phyloP scores from a whole-genome alignment of 2,329 filamentous ascomycete genomes.

The Pseudocercospora cruenta region DNA sequence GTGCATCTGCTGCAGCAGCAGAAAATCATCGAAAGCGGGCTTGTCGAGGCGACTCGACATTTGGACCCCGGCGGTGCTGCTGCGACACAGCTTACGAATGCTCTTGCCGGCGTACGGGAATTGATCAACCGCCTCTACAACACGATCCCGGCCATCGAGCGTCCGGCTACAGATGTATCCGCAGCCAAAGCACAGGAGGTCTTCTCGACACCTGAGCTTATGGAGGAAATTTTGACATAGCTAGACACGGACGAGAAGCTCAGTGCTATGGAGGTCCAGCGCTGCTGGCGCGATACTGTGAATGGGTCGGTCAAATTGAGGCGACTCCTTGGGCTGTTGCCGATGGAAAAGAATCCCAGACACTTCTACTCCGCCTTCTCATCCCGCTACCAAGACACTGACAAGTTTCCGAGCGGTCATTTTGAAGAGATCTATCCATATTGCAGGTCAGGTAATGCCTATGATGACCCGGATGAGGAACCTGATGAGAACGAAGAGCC shows the following conservation, averaged over 20 bases:
- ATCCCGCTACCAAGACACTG: background rate
- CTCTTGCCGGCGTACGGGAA: background rate
- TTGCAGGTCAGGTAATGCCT: no score
- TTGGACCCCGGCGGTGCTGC: background rate
- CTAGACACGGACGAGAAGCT: conserved; percentile 5
- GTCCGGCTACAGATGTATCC: background rate
- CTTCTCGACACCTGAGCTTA: conserved; percentile 14
- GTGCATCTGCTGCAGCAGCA: background rate
- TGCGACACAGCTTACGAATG: background rate
- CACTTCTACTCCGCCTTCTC: background rate
- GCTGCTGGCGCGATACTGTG: conserved; percentile 8
- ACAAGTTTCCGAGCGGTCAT: background rate
- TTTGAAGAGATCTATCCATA: background rate
- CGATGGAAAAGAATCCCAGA: background rate
- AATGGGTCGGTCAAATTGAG: conserved; percentile 2
- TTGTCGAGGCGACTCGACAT: background rate
- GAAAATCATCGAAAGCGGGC: background rate
- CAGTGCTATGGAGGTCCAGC: conserved; percentile 7
- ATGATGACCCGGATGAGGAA: background rate
- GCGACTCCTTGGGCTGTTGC: background rate
- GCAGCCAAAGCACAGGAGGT: conserved; percentile 11
- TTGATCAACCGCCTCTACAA: background rate
- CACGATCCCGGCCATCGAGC: background rate
- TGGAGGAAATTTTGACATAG: conserved; percentile 12
- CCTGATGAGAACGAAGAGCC: background rate